Evolutionary conservation across 2,329 filamentous ascomycete genomes (phyloP).

Genomic region (Neurospora sp.): DNA sequence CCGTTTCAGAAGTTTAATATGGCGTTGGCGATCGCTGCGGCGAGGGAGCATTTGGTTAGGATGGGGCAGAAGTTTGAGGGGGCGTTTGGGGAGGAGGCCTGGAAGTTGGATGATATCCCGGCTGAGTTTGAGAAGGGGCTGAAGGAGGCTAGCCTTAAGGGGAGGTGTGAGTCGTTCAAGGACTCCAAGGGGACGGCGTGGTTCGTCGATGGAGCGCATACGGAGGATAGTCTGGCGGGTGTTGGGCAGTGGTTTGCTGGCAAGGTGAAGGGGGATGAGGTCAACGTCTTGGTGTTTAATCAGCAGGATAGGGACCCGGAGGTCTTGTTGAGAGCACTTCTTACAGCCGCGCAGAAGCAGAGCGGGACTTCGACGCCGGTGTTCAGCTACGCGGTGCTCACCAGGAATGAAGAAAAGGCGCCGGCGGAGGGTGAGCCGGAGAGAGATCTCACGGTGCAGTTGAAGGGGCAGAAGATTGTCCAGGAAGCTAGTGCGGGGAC

Average conservation of each 20-base stretch:
- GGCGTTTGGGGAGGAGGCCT: conserved; percentile 10
- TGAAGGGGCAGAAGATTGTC: conserved; percentile 18
- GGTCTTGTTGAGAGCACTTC: conserved; percentile 52
- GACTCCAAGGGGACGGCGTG: conserved; percentile 48
- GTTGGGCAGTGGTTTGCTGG: conserved; percentile 68
- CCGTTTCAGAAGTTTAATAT: conserved; percentile 51
- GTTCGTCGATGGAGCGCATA: conserved; percentile 85
- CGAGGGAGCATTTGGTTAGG: conserved; percentile 44
- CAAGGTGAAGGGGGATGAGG: conserved; percentile 20
- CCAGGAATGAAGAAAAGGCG: conserved; percentile 51
- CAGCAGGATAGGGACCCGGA: conserved; percentile 77
- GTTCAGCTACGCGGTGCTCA: conserved; percentile 72
- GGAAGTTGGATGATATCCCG: conserved; percentile 27
- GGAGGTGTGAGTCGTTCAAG: conserved; percentile 63
- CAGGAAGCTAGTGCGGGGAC: conserved; percentile 11
- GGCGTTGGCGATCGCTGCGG: conserved; percentile 45
- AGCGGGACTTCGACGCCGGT: conserved; percentile 24
- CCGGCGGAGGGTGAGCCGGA: conserved; percentile 42
- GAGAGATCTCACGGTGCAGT: conserved; percentile 52
- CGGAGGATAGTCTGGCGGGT: conserved; percentile 68
- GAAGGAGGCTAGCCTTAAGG: conserved; percentile 57
- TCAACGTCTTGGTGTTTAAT: conserved; percentile 70
- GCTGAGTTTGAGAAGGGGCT: conserved; percentile 54
- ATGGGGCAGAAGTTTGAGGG: conserved; percentile 11
- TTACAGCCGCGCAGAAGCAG: conserved; percentile 41